Base-by-base conservation (phyloP, 2,329 filamentous ascomycete species). In the Lachnellula arida region DNA sequence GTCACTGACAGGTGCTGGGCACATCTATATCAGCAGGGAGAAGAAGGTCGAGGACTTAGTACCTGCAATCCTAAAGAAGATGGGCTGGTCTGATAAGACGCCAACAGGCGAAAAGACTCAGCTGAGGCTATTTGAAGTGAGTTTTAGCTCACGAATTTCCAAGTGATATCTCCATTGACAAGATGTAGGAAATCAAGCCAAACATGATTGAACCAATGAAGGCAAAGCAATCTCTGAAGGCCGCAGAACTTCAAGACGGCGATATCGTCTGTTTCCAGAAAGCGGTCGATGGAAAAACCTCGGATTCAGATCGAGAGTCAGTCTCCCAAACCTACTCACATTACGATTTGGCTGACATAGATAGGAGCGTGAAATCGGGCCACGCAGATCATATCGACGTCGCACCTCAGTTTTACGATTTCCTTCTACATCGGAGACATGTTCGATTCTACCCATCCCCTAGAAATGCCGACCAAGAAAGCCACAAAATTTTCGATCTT, bases 141-240 rank as follows among this genome's bases (percentile, higher is more conserved):
- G 75, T 61, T 48, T 15, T 34, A 3, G 14, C 19, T 12, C 11
- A 17, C 32, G 39, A 37, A 19, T 39, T 50, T 25, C 46, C 35
- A 35, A 15, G 48, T 28, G 9, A 37, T 9, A 14, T 44, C 51
- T 51, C 56, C 23, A 17, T 67, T 68, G 65, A 69, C 46, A 39
- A 8, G 54, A 11, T 49, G 34, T 56, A 83, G 80, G 94, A 99
- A 76, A 97, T 99, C 74, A 99, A 97, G 74, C 91, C 92, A 51
- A 89, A 85, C 58, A 97, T 97, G 92, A 96, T 99, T 63, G 95
- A 99, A 69, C 81, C 83, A 6, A 87, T 99, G 77, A 97, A 97
- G 74, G 82, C 87, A 0, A 97, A 96, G 75, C 85, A 91, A 68
- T 91, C 91, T 0, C 80, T 99, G 57, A 89, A 91, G 63, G 86